Evolutionary conservation across 306 rosid genomes (phyloP), one percentile per base, ranked within the genome.

Genomic region (Cicer pinnatifidum): DNA sequence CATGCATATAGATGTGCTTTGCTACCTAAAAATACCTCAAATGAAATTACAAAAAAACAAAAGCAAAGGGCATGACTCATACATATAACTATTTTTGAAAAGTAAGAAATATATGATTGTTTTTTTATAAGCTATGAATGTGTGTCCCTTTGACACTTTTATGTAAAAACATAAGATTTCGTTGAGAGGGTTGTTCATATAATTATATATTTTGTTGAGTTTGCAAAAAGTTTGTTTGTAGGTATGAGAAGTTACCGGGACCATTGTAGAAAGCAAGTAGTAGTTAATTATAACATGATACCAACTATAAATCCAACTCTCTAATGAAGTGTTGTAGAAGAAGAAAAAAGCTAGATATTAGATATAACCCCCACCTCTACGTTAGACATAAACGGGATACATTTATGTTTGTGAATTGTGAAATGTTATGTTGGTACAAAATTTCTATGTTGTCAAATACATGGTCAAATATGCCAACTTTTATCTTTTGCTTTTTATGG

Each of bases 401-500:
- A 43, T 38, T 17, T 53, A 38, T 54, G 43, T 23, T 19, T 46
- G 28, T 20, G 4, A 23, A 71, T 19, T 46, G 28, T 20, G 7
- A 44, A 71, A 56, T 51, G 39, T 53, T 53, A 11, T 43, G 54
- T 7, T 20, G 20, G 56, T 41, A n/a, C 44, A 57, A 41, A n/a
- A 74, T 38, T 63, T 75, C 37, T 75, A 64, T 50, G 72, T 65
- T 23, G 66, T 65, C 66, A 52, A 75, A 64, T 50, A 38, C 17
- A 69, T 59, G 33, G 77, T 56, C 54, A 56, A 73, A 62, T n/a
- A 37, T 50, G 73, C 19, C 66, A 52, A 53, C 58, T 66, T 37
- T 66, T 65, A 64, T 65, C 72, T 52, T 74, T 46, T 75, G 53
- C 79, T 13, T 64, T 54, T 57, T 72, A 69, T 51, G 58, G 45